Base-by-base conservation (phyloP, 345 rosid genomes). In the Excoecaria cochinchinensis region DNA sequence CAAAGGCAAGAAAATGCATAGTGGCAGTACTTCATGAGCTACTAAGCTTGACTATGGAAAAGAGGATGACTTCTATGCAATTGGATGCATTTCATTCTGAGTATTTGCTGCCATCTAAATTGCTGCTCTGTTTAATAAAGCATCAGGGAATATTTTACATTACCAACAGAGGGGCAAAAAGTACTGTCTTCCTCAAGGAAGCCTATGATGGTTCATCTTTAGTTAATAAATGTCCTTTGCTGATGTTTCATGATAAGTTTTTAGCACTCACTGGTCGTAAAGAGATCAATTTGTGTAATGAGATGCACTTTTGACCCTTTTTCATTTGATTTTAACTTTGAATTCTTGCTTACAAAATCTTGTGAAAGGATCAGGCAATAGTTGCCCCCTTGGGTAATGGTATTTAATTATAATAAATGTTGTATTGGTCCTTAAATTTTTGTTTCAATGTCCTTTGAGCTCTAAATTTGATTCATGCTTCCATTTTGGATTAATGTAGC, bases 21-120 rank as follows among this genome's bases (percentile, higher is more conserved):
- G 96, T 88, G 61, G 98, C 89, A 16, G 88, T 93, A 81, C 95
- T 93, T 84, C 99, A 95, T 78, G 99, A 95, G 77, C 89, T 95
- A 51, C 90, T 93, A 31, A 88, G 95, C 75, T 88, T 93, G 79
- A 91, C 93, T 0, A 83, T 89, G 88, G 94, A 90, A 83, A 95
- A 82, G 84, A 84, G 93, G 82, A 40, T 92, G 84, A 89, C 93
- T 44, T 88, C 89, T 72, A 77, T 89, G 4, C 97, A 91, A 65
- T 53, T 93, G 75, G 95, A 91, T 63, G 91, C 96, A 8, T 89
- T 91, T 80, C 94, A 85, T 79, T 80, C 90, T 0, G 98, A 91
- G 86, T 89, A 53, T 80, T 13, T 86, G 50, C 84, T 93, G 75
- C 97, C 99, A 19, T 85, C 95, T 61, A 95, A 80, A 76, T 85